phyloP scores from a whole-genome alignment of 768 basidiomycete genomes.

The Boletus bicolor region DNA sequence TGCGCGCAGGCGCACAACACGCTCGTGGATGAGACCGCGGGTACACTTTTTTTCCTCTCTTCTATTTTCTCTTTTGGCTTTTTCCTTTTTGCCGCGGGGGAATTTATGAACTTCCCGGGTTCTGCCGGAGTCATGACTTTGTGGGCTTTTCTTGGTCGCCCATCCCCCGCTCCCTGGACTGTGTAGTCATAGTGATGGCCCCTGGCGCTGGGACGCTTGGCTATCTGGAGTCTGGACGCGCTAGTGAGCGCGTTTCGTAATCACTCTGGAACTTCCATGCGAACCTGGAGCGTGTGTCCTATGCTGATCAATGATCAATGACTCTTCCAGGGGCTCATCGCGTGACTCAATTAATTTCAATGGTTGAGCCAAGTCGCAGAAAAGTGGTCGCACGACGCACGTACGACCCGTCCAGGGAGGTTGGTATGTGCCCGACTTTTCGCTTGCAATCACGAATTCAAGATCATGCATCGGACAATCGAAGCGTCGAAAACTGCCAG shows the following conservation, averaged over 20 bases:
- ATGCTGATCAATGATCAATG: not conserved
- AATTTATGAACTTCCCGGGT: not conserved
- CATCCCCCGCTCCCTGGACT: not conserved
- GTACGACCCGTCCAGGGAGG: not conserved
- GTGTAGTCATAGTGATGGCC: slow-evolving; percentile 1
- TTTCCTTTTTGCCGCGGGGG: slow-evolving; percentile 1
- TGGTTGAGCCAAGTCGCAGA: slow-evolving; percentile 1
- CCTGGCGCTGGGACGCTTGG: not conserved
- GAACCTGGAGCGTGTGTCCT: not conserved
- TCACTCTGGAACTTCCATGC: not conserved
- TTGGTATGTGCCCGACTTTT: not conserved
- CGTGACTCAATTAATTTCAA: not conserved
- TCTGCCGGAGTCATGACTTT: not conserved
- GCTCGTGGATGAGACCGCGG: not conserved
- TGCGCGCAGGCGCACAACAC: not conserved
- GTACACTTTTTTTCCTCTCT: not conserved
- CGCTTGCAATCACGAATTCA: not conserved
- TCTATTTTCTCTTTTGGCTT: not conserved
- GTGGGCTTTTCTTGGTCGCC: not conserved
- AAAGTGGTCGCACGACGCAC: no score
- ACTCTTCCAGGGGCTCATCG: not conserved
- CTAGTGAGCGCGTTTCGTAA: not conserved
- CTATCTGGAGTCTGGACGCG: not conserved
- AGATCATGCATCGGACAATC: not conserved
- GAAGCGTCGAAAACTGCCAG: not conserved